A percentile compares a stretch with the other conserved stretches of the same genome.
These are phyloP conservation scores for Crithidia mellificae DNA, from an alignment of 208 protist genomes.

Conservation along the genomic window DNA sequence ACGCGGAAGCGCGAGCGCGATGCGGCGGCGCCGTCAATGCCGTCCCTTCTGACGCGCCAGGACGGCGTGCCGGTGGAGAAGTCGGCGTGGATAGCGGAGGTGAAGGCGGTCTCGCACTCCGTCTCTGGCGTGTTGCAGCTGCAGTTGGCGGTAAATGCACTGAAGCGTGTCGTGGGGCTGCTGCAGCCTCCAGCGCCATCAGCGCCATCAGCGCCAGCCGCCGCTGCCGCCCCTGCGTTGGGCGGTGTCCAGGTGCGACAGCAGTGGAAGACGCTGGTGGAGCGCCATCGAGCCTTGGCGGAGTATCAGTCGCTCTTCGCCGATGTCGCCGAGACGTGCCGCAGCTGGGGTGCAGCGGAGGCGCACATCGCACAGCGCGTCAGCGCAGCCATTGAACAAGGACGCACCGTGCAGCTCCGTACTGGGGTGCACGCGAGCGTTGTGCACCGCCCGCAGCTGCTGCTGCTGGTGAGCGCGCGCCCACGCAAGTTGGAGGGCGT, in stretches of 20 bases:
- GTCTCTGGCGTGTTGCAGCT: slow-evolving; percentile 46
- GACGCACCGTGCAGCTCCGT: slow-evolving; percentile 54
- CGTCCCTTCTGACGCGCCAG: slow-evolving; percentile 22
- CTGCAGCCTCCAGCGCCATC: neutral
- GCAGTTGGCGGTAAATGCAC: slow-evolving; percentile 30
- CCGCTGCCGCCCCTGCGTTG: neutral
- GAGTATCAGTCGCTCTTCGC: slow-evolving; percentile 34
- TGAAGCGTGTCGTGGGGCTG: slow-evolving; percentile 35
- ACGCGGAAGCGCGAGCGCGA: slow-evolving; percentile 30
- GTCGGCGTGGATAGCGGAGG: slow-evolving; percentile 42
- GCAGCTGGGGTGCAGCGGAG: slow-evolving; percentile 25
- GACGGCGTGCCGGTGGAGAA: slow-evolving; percentile 24
- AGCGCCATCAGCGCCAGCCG: neutral
- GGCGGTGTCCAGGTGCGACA: neutral
- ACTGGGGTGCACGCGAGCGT: slow-evolving; percentile 66
- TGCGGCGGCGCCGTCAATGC: slow-evolving; percentile 21
- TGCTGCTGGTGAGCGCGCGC: slow-evolving; percentile 14
- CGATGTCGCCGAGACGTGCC: slow-evolving; percentile 24
- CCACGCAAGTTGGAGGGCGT: slow-evolving; percentile 19
- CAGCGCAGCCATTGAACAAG: slow-evolving; percentile 25
- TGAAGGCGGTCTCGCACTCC: slow-evolving; percentile 24
- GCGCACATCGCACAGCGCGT: slow-evolving; percentile 33
- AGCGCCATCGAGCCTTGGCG: slow-evolving; percentile 26
- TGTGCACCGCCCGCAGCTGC: slow-evolving; percentile 39
- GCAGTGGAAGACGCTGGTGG: slow-evolving; percentile 28